These are phyloP conservation scores for Limnomonas spitsbergensis DNA, from an alignment of 139 green algal species.

Conservation along the genomic window DNA sequence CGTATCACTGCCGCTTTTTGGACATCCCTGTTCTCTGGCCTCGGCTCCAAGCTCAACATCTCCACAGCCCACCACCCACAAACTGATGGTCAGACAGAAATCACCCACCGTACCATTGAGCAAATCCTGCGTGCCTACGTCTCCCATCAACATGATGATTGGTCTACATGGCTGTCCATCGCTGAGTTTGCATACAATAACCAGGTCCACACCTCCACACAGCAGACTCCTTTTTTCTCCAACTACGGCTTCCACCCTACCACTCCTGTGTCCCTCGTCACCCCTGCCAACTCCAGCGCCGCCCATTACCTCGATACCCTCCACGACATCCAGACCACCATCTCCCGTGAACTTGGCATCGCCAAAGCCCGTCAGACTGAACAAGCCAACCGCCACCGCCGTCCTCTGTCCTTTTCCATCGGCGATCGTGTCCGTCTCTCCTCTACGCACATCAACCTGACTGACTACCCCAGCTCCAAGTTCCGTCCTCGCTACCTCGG, in stretches of 20 bases:
- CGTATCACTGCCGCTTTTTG: too few species aligned
- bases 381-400: conserved; percentile 12
- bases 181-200: conserved; percentile 25
- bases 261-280: neutral
- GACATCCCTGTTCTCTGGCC: too few species aligned
- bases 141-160: conserved; percentile 2
- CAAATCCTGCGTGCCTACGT: conserved; percentile 18
- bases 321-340: conserved; percentile 16
- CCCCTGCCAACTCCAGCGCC: neutral
- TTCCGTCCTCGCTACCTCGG: conserved; percentile 19
- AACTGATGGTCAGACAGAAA: too few species aligned
- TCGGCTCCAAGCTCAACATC: too few species aligned
- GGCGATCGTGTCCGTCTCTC: conserved; percentile 22
- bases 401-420: conserved; percentile 21
- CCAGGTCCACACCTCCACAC: neutral
- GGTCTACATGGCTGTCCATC: neutral
- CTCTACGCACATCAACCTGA: conserved; percentile 19
- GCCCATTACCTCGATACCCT: conserved; percentile 2
- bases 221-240: conserved; percentile 11
- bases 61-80: too few species aligned
- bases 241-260: conserved; percentile 16
- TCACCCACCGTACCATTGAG: conserved; percentile 11
- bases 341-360: neutral
- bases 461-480: conserved; percentile 15
- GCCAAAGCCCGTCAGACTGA: conserved; percentile 5